Base-by-base conservation (phyloP, 345 rosid genomes). In the Citrus australasica region DNA sequence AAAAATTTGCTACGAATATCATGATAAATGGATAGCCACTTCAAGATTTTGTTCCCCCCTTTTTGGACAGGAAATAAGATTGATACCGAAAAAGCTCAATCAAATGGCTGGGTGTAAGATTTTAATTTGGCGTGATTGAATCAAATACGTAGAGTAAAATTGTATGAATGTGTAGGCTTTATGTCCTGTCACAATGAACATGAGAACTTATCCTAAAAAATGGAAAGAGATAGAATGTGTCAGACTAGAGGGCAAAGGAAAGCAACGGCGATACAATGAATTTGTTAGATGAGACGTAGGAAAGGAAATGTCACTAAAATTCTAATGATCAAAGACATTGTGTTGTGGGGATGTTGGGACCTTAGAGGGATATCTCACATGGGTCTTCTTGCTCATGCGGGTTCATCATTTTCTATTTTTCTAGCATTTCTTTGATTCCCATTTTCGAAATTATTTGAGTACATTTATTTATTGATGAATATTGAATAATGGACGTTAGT, bases 301-400 rank as follows among this genome's bases (percentile, higher is more conserved):
- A 66, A 66, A 66, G 46, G 79, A 79, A 77, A 83, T 81, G 81
- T 79, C 79, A 74, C 78, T 33, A 17, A 70, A 14, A 82, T 75
- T 58, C 63, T 74, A 82, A 76, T 70, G 79, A 83, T 83, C 78
- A 80, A 86, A 80, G 68, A 74, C 80, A 72, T 35, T 80, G 85
- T 81, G 79, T 35, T 80, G 85, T 81, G 79, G 89, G 81, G 86
- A 86, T 89, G 97, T 89, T 88, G 92, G 95, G 92, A 74, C 87
- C 88, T 89, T 83, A 61, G 89, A 82, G 87, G 88, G 88, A 89
- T 85, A 85, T 80, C 85, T 83, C 91, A 85, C 92, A 86, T 86
- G 92, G 85, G 78, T 65, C 83, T 78, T 40, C 78, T 79, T 77
- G 78, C 66, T 79, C 70, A 58, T 79, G 79, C 61, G 22, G 63